Base-by-base conservation (phyloP, 1,284 basidiomycete species). In the Ustilago crameri region DNA sequence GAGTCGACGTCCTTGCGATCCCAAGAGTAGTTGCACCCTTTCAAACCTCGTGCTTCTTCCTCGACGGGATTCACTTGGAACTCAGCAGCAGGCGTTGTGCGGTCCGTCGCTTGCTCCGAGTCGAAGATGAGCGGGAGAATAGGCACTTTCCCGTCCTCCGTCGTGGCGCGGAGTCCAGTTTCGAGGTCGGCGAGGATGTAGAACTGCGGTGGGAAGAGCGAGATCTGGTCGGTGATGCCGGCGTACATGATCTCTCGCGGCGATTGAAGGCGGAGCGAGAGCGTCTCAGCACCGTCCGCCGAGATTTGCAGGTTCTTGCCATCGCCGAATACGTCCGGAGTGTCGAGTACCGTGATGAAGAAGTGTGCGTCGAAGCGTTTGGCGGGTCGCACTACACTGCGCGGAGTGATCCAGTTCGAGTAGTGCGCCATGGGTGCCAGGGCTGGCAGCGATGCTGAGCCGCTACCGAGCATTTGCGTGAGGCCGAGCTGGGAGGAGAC, bases 321-420 rank as follows among this genome's bases (percentile, higher is more conserved):
- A 9, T 41, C 27, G 1, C 71, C 75, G 32, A 79, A 65, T 3
- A 67, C 69, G 23, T 79, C 70, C 3, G 56, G 51, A 3, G 38
- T 51, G 37, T 80, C 78, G 35, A 80, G 66, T 0, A 69, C 52
- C 12, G 78, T 80, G 46, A 80, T 54, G 55, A 79, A 78, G 35
- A 80, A 80, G 54, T 79, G 78, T 4, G 78, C 73, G 38, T 79
- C 75, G 65, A 80, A 80, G 17, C 78, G 68, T 38, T 80, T 80
- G 3, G 73, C 77, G 0, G 78, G 78, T 3, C 78, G 59, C 5
- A 79, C 72, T 26, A 80, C 69, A 32, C 70, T 48, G n/a, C 70
- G 46, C 0, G 78, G 78, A 5, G 78, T 80, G 53, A 80, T 71
- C 78, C 78, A 80, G 60, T 78, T 73, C 20, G 73, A 74, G 46